A percentile compares a stretch with the other conserved stretches of the same genome.
Evolutionary conservation across 192 early-diverging fungal genomes (phyloP).

Genomic region (Backusella liffmaniae): DNA sequence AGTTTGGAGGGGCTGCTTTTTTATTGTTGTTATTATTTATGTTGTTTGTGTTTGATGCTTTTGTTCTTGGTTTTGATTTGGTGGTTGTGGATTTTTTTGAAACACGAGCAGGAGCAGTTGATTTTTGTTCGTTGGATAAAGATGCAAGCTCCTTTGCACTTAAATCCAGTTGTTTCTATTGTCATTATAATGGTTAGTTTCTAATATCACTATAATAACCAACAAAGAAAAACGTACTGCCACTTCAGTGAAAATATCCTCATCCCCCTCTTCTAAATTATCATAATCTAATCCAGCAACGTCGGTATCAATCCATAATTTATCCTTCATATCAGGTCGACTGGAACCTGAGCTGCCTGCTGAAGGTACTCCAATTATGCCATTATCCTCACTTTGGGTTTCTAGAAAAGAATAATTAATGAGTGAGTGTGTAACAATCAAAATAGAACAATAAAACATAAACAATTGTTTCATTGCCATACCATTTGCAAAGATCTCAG

Average conservation of each 20-base stretch:
- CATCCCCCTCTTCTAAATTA: background rate
- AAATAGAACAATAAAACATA: background rate
- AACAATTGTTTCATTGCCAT: background rate
- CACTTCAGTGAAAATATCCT: slow-evolving; percentile 6
- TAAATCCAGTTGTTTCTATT: slow-evolving; percentile 13
- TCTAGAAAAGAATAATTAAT: background rate
- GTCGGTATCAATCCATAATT: slow-evolving; percentile 9
- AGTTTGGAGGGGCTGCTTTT: slow-evolving; percentile 13
- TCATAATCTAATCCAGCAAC: background rate
- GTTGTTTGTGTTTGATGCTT: background rate
- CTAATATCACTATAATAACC: background rate
- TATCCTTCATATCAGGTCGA: background rate
- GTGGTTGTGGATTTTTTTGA: slow-evolving; percentile 4
- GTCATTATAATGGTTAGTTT: background rate
- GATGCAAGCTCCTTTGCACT: slow-evolving; percentile 1
- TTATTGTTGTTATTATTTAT: background rate
- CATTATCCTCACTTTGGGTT: background rate
- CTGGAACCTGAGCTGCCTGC: background rate
- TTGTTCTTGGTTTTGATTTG: background rate
- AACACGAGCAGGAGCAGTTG: slow-evolving; percentile 7
- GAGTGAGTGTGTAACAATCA: background rate
- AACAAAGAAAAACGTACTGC: background rate
- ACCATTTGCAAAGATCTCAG: background rate
- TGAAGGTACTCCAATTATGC: background rate
- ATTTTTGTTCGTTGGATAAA: background rate